Evolutionary conservation across 805 yeast genomes (phyloP).

Genomic region (Cyberlindnera xishuangbannaensis): DNA sequence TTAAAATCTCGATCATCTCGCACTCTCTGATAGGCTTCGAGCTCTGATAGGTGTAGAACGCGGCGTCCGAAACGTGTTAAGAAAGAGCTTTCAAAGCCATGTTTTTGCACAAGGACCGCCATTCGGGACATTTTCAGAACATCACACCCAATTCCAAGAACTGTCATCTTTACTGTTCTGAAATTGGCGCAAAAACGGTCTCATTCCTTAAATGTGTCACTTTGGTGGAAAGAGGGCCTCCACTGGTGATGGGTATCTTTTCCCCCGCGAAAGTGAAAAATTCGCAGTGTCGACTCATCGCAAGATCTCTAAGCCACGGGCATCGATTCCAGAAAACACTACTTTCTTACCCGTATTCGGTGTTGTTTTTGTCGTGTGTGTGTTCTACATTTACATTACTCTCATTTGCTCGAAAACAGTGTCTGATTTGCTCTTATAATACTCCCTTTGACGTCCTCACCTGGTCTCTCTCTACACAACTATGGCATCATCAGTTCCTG

Average conservation of each 20-base stretch:
- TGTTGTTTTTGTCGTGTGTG: background rate
- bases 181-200: too few species aligned
- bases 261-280: constrained; percentile 4
- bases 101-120: constrained; percentile 31
- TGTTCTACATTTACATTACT: too few species aligned
- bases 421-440: too few species aligned
- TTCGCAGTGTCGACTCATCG: constrained; percentile 6
- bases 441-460: too few species aligned
- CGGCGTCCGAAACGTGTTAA: constrained; percentile 37
- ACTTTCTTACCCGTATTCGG: background rate
- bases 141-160: constrained; percentile 32
- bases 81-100: constrained; percentile 25
- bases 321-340: too few species aligned
- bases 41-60: constrained; percentile 45
- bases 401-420: too few species aligned
- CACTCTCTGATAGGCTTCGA: constrained; percentile 29
- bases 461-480: too few species aligned
- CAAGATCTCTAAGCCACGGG: too few species aligned
- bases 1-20: constrained; percentile 17
- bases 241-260: background rate
- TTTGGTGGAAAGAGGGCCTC: too few species aligned
- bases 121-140: constrained; percentile 45
- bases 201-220: too few species aligned
- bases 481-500: constrained; percentile 92
- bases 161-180: too few species aligned